phyloP scores from a whole-genome alignment of 2,329 filamentous ascomycete species.

The Aspergillus niger region DNA sequence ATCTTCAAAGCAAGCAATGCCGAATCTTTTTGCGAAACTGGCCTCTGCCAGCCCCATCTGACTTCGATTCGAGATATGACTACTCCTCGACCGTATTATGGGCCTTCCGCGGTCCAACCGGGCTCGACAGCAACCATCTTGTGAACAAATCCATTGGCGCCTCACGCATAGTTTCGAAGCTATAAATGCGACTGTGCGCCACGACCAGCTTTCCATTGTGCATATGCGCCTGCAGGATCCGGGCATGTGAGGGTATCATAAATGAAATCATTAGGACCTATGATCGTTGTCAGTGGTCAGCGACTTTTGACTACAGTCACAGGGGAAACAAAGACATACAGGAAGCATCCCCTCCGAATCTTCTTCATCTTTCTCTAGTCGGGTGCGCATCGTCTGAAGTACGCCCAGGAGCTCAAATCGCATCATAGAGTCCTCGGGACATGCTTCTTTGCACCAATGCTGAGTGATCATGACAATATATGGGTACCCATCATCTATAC shows the following conservation, averaged over 20 bases:
- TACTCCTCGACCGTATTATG: not conserved
- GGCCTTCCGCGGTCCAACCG: not conserved
- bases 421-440: not conserved
- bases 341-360: not conserved
- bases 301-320: accelerated
- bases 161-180: not conserved
- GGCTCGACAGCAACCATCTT: not conserved
- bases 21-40: no score
- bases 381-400: not conserved
- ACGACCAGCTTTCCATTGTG: not conserved
- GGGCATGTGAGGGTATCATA: not conserved
- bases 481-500: not conserved
- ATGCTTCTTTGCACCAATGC: not conserved
- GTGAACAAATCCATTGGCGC: not conserved
- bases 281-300: not conserved
- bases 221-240: not conserved
- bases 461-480: not conserved
- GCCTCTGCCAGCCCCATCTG: no score
- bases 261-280: not conserved
- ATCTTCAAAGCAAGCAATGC: no score
- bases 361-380: not conserved
- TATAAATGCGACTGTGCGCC: not conserved
- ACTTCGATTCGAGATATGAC: no score
- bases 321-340: not conserved
- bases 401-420: not conserved